Base-by-base conservation (phyloP, 2,329 filamentous ascomycete genomes). In the Neofusicoccum cordaticola region DNA sequence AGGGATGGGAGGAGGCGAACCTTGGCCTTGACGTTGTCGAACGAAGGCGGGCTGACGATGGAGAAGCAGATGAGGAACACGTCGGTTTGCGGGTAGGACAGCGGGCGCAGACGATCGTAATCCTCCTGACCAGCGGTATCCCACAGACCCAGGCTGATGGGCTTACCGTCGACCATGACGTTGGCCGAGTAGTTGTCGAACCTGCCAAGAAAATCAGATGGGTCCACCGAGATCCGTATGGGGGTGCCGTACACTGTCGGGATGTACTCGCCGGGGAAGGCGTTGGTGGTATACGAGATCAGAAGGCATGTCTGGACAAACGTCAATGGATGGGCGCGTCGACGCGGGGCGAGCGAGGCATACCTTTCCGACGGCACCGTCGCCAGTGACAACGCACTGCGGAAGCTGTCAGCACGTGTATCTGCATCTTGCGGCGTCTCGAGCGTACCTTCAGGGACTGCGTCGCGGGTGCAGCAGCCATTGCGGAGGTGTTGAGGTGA, bases 181-280 rank as follows among this genome's bases (percentile, higher is more conserved):
- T 93, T 97, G 69, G 95, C 95, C 42, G 94, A 97, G 84, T 98
- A 98, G 83, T 99, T 99, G 78, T 98, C 94, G 81, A 98, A 98
- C 68, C 93, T 97, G 66, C 58, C 41, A 44, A 51, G 64, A 51
- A 67, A 65, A 52, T 69, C 70, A 41, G 27, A 42, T 11, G 31
- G 34, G n/a, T 11, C n/a, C 22, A 41, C 27, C 39, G 12, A 31
- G 22, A 58, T 8, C 34, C 12, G 19, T 27, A 51, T 34, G 39
- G 22, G 15, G 41, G 44, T 9, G 37, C 70, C 90, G 80, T 82
- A 95, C 91, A 99, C 95, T 73, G 95, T 99, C 71, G 95, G 95
- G 73, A 99, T 98, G 81, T 99, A 99, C 85, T 99, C 95, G 80
- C 95, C 95, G n/a, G 95, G 95, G 79, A 99, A 99, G 70, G 95